Evolutionary conservation across 352 stramenopile genomes (phyloP), one percentile per base, ranked within the genome.

Genomic region (Pythium guiyangense): DNA sequence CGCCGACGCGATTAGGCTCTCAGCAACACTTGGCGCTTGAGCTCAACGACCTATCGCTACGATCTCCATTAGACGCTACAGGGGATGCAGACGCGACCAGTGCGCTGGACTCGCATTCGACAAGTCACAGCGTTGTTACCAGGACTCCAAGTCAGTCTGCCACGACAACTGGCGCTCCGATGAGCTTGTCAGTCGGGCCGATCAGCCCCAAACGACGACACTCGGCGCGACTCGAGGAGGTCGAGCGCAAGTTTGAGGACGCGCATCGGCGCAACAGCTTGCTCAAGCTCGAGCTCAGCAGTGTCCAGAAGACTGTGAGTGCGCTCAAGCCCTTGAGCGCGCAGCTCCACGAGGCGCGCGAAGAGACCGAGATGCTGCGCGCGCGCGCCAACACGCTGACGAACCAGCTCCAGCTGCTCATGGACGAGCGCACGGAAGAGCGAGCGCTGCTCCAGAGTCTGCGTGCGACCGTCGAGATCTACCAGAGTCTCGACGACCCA

Each of bases 361-460:
- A 80, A 2, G 69, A 85, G 52, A 49, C 73, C 18, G 67, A 79
- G 17, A 27, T 70, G 1, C 55, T 79, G 5, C 63, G 48, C 8
- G 46, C 2, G 4, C 63, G 79, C 20, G 35, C 75, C 0, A 54
- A 62, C 3, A 63, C 77, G 17, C 58, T 70, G 42, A 62, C 73
- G 6, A 62, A 60, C 27, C 64, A 77, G 40, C 46, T 82, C 2
- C 25, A 40, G 1, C 45, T 69, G 26, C 64, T 51, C 0, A 35
- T 57, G 1, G 63, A 73, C 42, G 79, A 90, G 40, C 57, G 71
- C 11, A 49, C 49, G 14, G 79, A 90, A 49, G 76, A 86, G 35
- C 65, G 65, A 10, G 66, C 76, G 18, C 49, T 90, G 35, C 84
- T 88, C 54, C 56, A 86, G 55, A 90, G 79, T 40, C 62, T 90